phyloP scores from a whole-genome alignment of 768 basidiomycete species.

The Russula lepida region DNA sequence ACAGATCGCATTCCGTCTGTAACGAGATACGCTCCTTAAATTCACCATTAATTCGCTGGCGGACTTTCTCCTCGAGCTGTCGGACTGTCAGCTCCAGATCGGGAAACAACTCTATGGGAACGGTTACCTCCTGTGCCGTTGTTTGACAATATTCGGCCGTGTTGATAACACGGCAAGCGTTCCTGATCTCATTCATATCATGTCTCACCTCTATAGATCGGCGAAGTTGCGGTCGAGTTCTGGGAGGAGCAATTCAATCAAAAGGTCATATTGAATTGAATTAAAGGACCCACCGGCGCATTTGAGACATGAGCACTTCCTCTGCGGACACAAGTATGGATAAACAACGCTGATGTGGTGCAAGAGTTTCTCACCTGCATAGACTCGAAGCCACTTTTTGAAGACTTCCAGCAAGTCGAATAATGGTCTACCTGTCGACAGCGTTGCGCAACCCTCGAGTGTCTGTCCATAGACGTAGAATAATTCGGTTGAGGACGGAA shows the following conservation, averaged over 20 bases:
- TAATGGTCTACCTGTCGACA: constrained; percentile 77
- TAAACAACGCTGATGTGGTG: background rate
- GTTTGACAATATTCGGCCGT: constrained; percentile 96
- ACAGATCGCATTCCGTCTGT: constrained; percentile 79
- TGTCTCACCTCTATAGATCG: constrained; percentile 75
- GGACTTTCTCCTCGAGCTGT: constrained; percentile 89
- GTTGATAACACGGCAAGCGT: constrained; percentile 85
- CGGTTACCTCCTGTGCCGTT: constrained; percentile 71
- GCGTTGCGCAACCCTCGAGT: constrained; percentile 86
- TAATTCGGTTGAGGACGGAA: constrained; percentile 90
- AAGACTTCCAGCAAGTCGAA: constrained; percentile 75
- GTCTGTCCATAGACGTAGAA: constrained; percentile 98
- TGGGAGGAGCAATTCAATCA: constrained; percentile 24
- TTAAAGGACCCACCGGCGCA: constrained; percentile 52
- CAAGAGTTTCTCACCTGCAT: constrained; percentile 58
- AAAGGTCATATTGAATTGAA: background rate
- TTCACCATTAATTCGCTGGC: constrained; percentile 67
- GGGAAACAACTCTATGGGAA: background rate
- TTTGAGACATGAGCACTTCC: constrained; percentile 68
- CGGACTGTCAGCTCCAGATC: background rate
- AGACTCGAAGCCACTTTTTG: constrained; percentile 90
- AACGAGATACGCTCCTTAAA: constrained; percentile 75
- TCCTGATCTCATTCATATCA: constrained; percentile 66
- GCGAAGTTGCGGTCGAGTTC: constrained; percentile 38
- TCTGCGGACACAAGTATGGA: constrained; percentile 41